Conservation (phyloP, 2,329 filamentous ascomycete genomes). For the Fusarium metavorans region DNA sequence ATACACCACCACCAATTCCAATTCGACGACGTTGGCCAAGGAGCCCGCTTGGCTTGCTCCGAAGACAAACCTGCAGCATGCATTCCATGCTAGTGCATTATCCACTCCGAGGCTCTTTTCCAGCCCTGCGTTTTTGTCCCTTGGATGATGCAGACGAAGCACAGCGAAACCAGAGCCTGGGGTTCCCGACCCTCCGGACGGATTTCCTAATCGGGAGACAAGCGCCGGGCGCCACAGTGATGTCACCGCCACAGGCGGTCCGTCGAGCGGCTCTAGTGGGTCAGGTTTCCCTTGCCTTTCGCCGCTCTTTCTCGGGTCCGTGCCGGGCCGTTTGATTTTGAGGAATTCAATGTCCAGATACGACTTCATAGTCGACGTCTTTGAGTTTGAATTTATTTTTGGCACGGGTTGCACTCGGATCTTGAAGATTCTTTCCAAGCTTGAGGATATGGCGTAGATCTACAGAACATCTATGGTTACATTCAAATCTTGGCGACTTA, state of each 20-base stretch:
- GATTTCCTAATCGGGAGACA: constrained; percentile 23
- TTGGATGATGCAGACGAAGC: not conserved
- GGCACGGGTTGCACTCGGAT: constrained; percentile 3
- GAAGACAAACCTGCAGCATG: not conserved
- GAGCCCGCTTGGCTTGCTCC: not conserved
- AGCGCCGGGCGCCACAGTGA: constrained; percentile 10
- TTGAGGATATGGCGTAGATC: not conserved
- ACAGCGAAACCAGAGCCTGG: not conserved
- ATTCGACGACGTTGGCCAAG: not conserved
- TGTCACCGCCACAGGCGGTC: constrained; percentile 30
- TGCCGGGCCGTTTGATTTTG: constrained; percentile 23
- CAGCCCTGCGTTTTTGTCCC: not conserved
- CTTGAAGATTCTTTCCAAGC: not conserved
- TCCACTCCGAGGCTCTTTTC: constrained; percentile 5
- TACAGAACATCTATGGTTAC: not conserved
- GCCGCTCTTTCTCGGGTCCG: constrained; percentile 30
- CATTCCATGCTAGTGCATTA: not conserved
- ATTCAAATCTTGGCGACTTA: not conserved
- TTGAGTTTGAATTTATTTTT: constrained; percentile 29
- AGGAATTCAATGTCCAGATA: constrained; percentile 6
- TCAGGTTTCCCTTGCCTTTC: constrained; percentile 1
- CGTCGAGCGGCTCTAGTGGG: constrained; percentile 32
- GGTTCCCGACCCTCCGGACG: constrained; percentile 7
- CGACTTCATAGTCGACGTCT: constrained; percentile 8
- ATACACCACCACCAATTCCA: not conserved